A percentile compares a stretch with the other conserved stretches of the same genome.
Evolutionary conservation across 495 filamentous ascomycete species (phyloP).

Genomic region (Hyaloscypha hepaticicola): DNA sequence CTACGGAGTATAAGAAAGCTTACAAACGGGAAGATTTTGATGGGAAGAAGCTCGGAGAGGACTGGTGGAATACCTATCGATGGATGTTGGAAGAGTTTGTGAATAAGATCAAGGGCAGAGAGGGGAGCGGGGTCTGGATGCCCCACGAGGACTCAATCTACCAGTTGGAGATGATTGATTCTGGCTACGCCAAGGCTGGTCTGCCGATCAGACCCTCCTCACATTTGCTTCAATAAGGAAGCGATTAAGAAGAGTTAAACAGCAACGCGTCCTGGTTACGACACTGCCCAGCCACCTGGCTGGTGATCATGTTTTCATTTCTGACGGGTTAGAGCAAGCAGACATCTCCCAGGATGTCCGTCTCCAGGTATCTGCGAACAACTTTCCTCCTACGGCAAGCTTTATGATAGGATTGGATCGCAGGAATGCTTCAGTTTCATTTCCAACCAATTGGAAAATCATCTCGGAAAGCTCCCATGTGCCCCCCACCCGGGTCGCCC

Average conservation of each 20-base stretch:
- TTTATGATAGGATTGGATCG: not conserved
- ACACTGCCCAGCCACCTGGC: not conserved
- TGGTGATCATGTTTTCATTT: not conserved
- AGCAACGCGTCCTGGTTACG: not conserved
- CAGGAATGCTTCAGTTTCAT: not conserved
- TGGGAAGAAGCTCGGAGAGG: conserved; percentile 37
- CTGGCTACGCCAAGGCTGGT: conserved; percentile 49
- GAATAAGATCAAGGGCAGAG: conserved; percentile 46
- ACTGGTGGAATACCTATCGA: conserved; percentile 51
- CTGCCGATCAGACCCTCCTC: conserved; percentile 39
- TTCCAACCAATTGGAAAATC: not conserved
- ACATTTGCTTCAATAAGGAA: conserved; percentile 5
- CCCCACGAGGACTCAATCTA: conserved; percentile 48
- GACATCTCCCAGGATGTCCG: not conserved
- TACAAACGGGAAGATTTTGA: conserved; percentile 43
- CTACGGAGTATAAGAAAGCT: conserved; percentile 42
- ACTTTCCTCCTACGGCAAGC: not conserved
- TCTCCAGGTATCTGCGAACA: not conserved
- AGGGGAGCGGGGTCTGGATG: conserved; percentile 48
- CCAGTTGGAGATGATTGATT: conserved; percentile 54
- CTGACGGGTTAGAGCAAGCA: not conserved
- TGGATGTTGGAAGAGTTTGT: conserved; percentile 59
- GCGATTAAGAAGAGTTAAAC: not conserved
- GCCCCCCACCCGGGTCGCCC: not conserved
- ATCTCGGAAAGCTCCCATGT: not conserved